Conservation (phyloP, 177 flowering plant species). For the Vitis hybrid region DNA sequence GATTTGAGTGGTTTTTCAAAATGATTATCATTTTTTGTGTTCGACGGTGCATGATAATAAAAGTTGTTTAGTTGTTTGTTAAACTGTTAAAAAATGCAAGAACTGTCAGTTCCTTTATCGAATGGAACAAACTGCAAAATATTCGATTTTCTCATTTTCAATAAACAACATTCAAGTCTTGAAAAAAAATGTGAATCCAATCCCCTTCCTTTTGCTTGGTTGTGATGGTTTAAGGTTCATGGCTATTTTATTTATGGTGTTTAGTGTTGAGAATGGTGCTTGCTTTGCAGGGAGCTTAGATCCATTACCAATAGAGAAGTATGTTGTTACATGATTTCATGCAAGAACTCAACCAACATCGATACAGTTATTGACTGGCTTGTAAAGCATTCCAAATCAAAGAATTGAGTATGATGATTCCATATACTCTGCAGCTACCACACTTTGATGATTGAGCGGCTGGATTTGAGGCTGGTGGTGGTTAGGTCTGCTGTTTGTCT, state of each 20-base stretch:
- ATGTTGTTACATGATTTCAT: slow-evolving; percentile 68
- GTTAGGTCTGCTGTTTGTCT: slow-evolving; percentile 3
- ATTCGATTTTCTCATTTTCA: not conserved
- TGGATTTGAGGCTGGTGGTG: not conserved
- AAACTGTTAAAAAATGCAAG: too few species aligned
- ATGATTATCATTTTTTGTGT: too few species aligned
- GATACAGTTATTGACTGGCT: slow-evolving; percentile 77
- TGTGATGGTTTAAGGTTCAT: too few species aligned
- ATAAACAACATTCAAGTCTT: not conserved
- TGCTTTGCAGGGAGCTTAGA: slow-evolving; percentile 45
- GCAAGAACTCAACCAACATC: slow-evolving; percentile 68
- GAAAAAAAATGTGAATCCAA: not conserved
- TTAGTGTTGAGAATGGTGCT: not conserved
- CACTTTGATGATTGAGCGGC: too few species aligned
- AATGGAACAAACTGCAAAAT: not conserved
- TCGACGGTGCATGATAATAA: too few species aligned
- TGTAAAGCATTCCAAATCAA: slow-evolving; percentile 77
- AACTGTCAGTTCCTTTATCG: too few species aligned
- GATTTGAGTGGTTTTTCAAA: too few species aligned
- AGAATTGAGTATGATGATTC: slow-evolving; percentile 40
- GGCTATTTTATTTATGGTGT: not conserved
- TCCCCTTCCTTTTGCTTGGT: not conserved
- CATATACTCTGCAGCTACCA: not conserved
- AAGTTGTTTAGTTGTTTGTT: too few species aligned
- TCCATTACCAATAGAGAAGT: slow-evolving; percentile 58